Percentiles rank a stretch among this genome's conserved stretches.
Evolutionary conservation across 2,329 filamentous ascomycete species (phyloP).

Genomic region (Alternaria hordeiaustralica): DNA sequence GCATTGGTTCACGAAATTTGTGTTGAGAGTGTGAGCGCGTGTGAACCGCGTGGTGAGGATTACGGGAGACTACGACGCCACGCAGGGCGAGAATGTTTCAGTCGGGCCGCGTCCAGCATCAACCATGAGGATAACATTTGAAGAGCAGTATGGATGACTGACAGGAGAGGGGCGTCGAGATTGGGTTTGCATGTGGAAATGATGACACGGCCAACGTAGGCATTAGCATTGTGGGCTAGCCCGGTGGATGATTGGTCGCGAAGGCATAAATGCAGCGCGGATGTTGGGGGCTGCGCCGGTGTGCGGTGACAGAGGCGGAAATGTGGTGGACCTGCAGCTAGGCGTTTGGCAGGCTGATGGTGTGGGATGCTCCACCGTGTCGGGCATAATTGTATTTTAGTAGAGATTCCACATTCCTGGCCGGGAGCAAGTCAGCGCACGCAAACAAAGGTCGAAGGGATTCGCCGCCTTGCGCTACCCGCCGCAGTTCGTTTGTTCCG

Average conservation of each 20-base stretch:
- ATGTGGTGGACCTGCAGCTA: constrained; percentile 10
- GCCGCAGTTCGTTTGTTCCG: background rate
- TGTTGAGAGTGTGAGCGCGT: constrained; percentile 7
- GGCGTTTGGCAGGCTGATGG: constrained; percentile 7
- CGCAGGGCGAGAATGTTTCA: background rate
- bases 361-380: background rate
- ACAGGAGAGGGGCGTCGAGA: background rate
- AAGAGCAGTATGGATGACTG: background rate
- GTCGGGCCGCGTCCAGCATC: background rate
- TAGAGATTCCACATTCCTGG: background rate
- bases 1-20: constrained; percentile 25
- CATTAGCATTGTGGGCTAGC: background rate
- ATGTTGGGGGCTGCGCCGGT: background rate
- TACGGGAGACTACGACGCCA: background rate
- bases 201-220: constrained; percentile 7
- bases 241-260: constrained; percentile 2
- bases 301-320: constrained; percentile 3
- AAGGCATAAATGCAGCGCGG: constrained; percentile 4
- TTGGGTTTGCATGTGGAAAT: constrained; percentile 7
- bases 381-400: background rate
- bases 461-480: background rate
- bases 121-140: background rate
- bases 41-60: background rate
- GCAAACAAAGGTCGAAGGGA: background rate
- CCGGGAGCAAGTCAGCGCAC: background rate